Conservation (phyloP, 306 rosid species). For the Crotalaria pallida region DNA sequence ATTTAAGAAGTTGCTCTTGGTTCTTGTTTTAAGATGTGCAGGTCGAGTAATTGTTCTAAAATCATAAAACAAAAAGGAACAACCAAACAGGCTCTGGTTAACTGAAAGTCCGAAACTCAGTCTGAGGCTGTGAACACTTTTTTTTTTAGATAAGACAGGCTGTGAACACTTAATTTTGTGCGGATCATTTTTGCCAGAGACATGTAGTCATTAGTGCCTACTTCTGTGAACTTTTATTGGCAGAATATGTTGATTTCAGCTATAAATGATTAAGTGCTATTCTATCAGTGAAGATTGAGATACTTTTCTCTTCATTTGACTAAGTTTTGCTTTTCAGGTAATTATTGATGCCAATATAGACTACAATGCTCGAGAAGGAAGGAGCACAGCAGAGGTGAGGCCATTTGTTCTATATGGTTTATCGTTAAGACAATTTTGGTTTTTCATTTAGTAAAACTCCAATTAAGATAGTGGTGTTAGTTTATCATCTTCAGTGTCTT, state of each 20-base stretch:
- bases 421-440: background rate
- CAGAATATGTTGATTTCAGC: background rate
- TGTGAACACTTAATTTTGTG: too few relatives aligned
- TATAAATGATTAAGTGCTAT: constrained; percentile 1
- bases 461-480: background rate
- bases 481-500: background rate
- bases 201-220: background rate
- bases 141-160: too few relatives aligned
- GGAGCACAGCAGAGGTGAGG: constrained; percentile 82
- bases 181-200: background rate
- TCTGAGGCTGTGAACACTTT: background rate
- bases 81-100: background rate
- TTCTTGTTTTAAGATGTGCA: background rate
- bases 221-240: background rate
- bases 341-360: constrained; percentile 66
- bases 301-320: constrained; percentile 11
- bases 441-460: background rate
- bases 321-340: constrained; percentile 40
- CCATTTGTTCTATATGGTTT: constrained; percentile 13
- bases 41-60: too few relatives aligned
- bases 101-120: constrained; percentile 1
- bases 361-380: constrained; percentile 84
- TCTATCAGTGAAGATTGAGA: constrained; percentile 7
- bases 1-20: background rate
- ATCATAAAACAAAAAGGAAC: background rate